Evolutionary conservation across 345 rosid species (phyloP), one percentile per base, ranked within the genome.

Genomic region (Durio zibethinus): DNA sequence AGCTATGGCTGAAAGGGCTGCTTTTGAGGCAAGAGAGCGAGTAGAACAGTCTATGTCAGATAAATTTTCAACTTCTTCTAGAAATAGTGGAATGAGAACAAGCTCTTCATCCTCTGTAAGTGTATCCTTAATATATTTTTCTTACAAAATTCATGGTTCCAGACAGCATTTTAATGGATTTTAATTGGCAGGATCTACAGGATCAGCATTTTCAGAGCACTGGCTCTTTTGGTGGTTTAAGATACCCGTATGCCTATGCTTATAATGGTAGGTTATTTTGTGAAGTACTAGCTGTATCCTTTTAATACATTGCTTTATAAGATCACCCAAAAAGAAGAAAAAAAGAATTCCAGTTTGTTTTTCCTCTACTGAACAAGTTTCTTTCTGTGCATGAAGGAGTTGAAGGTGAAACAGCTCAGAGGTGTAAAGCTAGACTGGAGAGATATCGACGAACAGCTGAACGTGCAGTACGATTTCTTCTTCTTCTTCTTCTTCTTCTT

Each of bases 351-450:
- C 64, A 20, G 61, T 42, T 40, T 73, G 29, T 48, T 48, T 60
- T 27, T 25, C 62, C 70, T 54, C 40, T 80, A 53, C 73, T 78
- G 59, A 54, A 77, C 20, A 7, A n/a, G 57, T 65, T 31, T 18
- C 43, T 27, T 73, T 62, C 60, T 75, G 11, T 74, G 54, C 73
- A 27, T 83, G 85, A 84, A 81, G 93, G 87, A 76, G 82, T 72
- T 81, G 98, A 96, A 83, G 91, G 84, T 77, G 99, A 96, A 89
- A 88, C 99, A 38, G 89, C 97, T 86, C 97, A 92, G 79, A 91
- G 99, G 87, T 93, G 90, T 85, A 96, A 87, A 87, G 97, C 98
- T 21, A 92, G 98, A 73, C 83, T 93, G 79, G 97, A 96, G 81
- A 91, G 99, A 80, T 91, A 92, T 83, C 89, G 63, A 25, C 88